phyloP scores from a whole-genome alignment of 2,329 filamentous ascomycete genomes.

The Coniella vitis region DNA sequence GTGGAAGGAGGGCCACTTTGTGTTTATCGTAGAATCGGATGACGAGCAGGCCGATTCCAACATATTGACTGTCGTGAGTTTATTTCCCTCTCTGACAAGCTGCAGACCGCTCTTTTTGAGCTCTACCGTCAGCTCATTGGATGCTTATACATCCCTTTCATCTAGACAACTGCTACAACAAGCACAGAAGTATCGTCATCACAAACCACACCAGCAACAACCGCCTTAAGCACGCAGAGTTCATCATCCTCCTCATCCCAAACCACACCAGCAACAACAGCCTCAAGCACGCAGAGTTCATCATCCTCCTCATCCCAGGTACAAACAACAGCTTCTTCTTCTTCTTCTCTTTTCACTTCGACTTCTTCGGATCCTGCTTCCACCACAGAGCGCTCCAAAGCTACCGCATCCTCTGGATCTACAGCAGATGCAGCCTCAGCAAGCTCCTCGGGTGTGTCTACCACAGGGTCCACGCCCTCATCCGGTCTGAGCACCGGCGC shows the following conservation, averaged over 20 bases:
- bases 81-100: no score
- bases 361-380: no score
- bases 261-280: neutral
- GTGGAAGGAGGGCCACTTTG: neutral
- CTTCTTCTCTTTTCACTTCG: no score
- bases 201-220: neutral
- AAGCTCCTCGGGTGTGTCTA: neutral
- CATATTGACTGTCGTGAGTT: neutral
- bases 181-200: neutral
- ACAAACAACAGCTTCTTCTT: neutral
- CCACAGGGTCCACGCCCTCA: conserved; percentile 1
- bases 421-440: neutral
- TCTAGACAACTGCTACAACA: no score
- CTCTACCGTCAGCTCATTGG: no score
- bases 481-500: neutral
- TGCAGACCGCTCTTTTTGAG: no score
- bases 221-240: neutral
- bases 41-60: neutral
- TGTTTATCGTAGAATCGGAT: conserved; percentile 1
- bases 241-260: neutral
- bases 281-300: neutral
- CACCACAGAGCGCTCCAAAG: neutral
- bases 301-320: neutral
- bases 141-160: no score
- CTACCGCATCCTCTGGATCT: neutral